These are phyloP conservation scores for Coprinopsis strossmayeri DNA, from an alignment of 768 basidiomycete species.

Conservation along the genomic window DNA sequence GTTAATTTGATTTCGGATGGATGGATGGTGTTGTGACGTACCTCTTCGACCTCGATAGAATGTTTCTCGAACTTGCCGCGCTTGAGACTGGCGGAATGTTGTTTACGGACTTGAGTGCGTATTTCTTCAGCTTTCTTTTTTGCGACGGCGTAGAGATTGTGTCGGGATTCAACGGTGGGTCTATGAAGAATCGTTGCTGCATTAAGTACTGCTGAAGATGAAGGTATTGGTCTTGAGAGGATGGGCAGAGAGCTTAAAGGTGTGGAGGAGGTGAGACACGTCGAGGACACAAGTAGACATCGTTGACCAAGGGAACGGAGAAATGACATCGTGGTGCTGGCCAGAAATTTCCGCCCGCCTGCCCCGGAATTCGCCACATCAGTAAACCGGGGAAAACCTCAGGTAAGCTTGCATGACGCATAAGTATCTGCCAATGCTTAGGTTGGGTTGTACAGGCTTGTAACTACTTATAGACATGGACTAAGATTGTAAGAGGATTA, in stretches of 20 bases:
- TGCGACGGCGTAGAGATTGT: conserved; percentile 45
- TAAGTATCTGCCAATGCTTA: neutral
- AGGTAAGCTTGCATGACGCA: neutral
- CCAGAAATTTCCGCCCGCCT: no score
- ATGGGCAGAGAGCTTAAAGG: no score
- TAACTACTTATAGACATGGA: neutral
- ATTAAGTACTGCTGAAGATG: no score
- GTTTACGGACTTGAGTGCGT: conserved; percentile 67
- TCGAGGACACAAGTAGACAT: no score
- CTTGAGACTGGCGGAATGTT: conserved; percentile 61
- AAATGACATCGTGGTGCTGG: no score
- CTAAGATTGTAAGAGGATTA: neutral
- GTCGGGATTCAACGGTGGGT: conserved; percentile 70
- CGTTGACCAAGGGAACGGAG: no score
- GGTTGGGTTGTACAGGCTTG: neutral
- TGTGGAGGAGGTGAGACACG: no score
- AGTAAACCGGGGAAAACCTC: neutral
- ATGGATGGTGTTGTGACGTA: conserved; percentile 27
- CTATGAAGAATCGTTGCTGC: no score
- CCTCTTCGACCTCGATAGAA: conserved; percentile 66
- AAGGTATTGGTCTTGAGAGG: no score
- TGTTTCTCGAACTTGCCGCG: conserved; percentile 64
- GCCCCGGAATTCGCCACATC: neutral
- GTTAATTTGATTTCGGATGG: no score
- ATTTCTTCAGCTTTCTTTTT: conserved; percentile 68